Evolutionary conservation across 176 grass and related monocot species (phyloP).

Genomic region (Juncus inflexus): DNA sequence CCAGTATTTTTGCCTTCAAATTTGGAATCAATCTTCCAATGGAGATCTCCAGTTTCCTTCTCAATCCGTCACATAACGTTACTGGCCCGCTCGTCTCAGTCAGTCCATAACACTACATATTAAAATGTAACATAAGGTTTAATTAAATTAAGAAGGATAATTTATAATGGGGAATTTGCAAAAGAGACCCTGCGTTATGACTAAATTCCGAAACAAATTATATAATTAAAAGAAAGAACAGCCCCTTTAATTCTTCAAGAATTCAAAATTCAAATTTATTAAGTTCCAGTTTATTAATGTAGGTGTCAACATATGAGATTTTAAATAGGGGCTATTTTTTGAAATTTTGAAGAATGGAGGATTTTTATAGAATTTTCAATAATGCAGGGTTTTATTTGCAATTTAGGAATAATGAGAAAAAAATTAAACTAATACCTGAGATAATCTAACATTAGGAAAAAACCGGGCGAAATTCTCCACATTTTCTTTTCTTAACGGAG

Average conservation of each 20-base stretch:
- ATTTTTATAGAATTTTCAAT: too few species aligned
- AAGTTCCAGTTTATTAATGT: background rate
- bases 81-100: conserved; percentile 40
- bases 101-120: conserved; percentile 48
- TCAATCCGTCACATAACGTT: conserved; percentile 30
- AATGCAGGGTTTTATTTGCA: too few species aligned
- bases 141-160: background rate
- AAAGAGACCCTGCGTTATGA: background rate
- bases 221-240: background rate
- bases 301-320: too few species aligned
- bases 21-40: conserved; percentile 39
- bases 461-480: conserved; percentile 32
- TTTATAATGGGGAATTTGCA: background rate
- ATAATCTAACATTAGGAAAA: conserved; percentile 26
- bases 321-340: background rate
- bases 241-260: background rate
- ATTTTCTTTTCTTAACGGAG: conserved; percentile 30
- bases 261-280: conserved; percentile 12
- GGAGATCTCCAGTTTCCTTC: conserved; percentile 15
- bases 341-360: background rate
- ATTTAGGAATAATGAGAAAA: too few species aligned
- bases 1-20: conserved; percentile 38
- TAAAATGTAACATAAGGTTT: background rate
- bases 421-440: conserved; percentile 23
- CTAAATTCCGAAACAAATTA: background rate